These are phyloP conservation scores for Pyronema domesticum DNA, from an alignment of 495 filamentous ascomycete species.

Conservation along the genomic window DNA sequence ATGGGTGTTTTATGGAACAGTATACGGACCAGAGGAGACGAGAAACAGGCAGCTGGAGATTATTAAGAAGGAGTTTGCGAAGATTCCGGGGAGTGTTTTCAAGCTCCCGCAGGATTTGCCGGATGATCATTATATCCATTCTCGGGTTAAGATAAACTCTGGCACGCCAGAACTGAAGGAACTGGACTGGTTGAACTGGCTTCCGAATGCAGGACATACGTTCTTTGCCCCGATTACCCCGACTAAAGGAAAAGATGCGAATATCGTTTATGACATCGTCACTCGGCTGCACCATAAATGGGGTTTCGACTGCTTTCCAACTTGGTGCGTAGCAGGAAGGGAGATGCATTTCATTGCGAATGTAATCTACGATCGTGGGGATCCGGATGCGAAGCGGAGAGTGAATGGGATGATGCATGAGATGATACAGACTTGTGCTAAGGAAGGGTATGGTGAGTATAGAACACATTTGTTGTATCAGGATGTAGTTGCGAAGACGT, in stretches of 20 bases:
- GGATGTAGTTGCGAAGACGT: constrained; percentile 42
- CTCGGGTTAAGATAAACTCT: constrained; percentile 13
- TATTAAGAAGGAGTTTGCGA: constrained; percentile 27
- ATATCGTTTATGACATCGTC: constrained; percentile 22
- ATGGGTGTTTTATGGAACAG: constrained; percentile 36
- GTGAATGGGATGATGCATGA: constrained; percentile 30
- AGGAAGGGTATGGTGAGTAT: constrained; percentile 39
- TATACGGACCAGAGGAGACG: constrained; percentile 28
- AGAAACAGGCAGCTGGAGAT: constrained; percentile 20
- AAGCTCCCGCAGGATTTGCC: constrained; percentile 21
- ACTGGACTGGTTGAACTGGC: constrained; percentile 37
- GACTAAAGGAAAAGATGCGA: constrained; percentile 29
- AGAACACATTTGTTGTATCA: constrained; percentile 37
- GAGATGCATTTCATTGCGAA: constrained; percentile 42
- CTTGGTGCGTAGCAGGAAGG: constrained; percentile 33
- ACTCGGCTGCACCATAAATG: constrained; percentile 24
- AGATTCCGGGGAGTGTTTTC: constrained; percentile 27
- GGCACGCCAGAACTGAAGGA: constrained; percentile 33
- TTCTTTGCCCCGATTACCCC: constrained; percentile 37
- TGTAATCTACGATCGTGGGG: constrained; percentile 36
- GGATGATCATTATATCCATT: constrained; percentile 14
- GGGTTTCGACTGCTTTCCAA: constrained; percentile 34
- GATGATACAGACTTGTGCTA: constrained; percentile 33
- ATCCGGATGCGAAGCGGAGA: constrained; percentile 25
- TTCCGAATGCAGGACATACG: constrained; percentile 35